A percentile compares a stretch with the other conserved stretches of the same genome.
Conservation (phyloP, 305 asterid species). For the Fraxinus sp. region DNA sequence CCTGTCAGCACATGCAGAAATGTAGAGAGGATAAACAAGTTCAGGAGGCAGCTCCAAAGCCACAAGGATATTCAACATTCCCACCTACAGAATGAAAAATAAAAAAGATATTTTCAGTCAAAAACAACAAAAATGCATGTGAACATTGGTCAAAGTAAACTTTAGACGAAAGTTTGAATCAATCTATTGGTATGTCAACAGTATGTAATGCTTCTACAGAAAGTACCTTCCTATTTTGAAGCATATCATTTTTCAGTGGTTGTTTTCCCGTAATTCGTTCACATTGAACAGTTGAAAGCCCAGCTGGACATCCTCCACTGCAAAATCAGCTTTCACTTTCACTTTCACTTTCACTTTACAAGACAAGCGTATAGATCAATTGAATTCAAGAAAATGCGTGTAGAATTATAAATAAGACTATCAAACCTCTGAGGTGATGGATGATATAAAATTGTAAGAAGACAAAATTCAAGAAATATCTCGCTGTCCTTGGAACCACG, state of each 20-base stretch:
- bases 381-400: slow-evolving; percentile 7
- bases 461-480: slow-evolving; percentile 84
- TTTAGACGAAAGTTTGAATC: slow-evolving; percentile 15
- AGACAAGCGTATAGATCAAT: slow-evolving; percentile 19
- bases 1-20: slow-evolving; percentile 88
- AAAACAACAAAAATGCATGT: slow-evolving; percentile 7
- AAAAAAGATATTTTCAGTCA: slow-evolving; percentile 25
- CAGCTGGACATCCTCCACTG: slow-evolving; percentile 73
- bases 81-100: slow-evolving; percentile 54
- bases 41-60: slow-evolving; percentile 78
- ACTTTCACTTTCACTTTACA: slow-evolving; percentile 35
- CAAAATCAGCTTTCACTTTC: slow-evolving; percentile 31
- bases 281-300: slow-evolving; percentile 74
- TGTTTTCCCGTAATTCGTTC: slow-evolving; percentile 85
- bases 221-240: slow-evolving; percentile 62
- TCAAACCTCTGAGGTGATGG: slow-evolving; percentile 73
- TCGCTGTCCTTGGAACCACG: slow-evolving; percentile 62
- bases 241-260: slow-evolving; percentile 50
- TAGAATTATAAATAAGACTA: slow-evolving; percentile 20
- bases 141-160: slow-evolving; percentile 18
- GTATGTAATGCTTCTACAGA: slow-evolving; percentile 15
- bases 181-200: background rate
- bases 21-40: slow-evolving; percentile 76
- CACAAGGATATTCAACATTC: slow-evolving; percentile 73
- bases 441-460: slow-evolving; percentile 78